phyloP scores from a whole-genome alignment of 2,329 filamentous ascomycete genomes.

The Simplicillium sp. region DNA sequence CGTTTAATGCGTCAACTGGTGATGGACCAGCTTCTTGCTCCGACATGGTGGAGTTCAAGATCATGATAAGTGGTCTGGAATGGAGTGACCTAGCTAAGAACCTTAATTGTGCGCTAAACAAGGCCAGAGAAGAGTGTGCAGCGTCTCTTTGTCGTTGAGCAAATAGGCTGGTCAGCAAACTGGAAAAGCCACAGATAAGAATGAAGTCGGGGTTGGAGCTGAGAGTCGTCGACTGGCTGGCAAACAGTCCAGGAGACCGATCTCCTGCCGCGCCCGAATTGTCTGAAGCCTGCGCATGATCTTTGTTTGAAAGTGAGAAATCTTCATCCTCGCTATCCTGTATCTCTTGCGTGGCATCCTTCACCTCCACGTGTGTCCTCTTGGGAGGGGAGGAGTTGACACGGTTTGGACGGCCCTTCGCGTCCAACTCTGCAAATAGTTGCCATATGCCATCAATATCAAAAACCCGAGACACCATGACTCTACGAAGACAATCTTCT shows the following conservation, averaged over 20 bases:
- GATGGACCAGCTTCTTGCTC: background rate
- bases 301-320: slow-evolving; percentile 6
- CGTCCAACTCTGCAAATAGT: slow-evolving; percentile 42
- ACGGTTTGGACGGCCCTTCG: too few relatives aligned
- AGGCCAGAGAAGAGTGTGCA: slow-evolving; percentile 38
- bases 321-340: slow-evolving; percentile 30
- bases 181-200: slow-evolving; percentile 44
- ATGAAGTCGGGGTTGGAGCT: slow-evolving; percentile 31
- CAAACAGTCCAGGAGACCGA: background rate
- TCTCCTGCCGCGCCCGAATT: too few relatives aligned
- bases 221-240: slow-evolving; percentile 2
- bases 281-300: too few relatives aligned
- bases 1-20: slow-evolving; percentile 1
- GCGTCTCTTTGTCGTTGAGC: slow-evolving; percentile 32
- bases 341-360: slow-evolving; percentile 16
- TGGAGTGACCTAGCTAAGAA: slow-evolving; percentile 30
- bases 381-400: too few relatives aligned
- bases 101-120: slow-evolving; percentile 37
- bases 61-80: slow-evolving; percentile 37
- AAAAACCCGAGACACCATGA: slow-evolving; percentile 48
- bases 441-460: slow-evolving; percentile 50
- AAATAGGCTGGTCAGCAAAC: slow-evolving; percentile 43
- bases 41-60: slow-evolving; percentile 38
- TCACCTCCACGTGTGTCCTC: slow-evolving; percentile 1
- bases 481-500: slow-evolving; percentile 32